phyloP scores from a whole-genome alignment of 177 flowering plant genomes.

The Vitis hybrid region DNA sequence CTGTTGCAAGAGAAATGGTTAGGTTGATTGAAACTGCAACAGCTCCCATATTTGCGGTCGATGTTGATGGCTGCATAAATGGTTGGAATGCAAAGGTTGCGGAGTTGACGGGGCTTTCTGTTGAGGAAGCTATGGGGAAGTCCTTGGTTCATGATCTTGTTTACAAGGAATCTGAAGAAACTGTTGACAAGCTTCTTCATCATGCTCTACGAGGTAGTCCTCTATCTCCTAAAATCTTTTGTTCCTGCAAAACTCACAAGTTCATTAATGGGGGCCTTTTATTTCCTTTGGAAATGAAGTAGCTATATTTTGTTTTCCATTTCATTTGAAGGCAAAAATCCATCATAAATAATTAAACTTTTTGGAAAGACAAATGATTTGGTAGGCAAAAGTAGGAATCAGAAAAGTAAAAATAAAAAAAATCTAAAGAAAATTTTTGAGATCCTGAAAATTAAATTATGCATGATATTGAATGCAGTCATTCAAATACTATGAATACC shows the following conservation, averaged over 20 bases:
- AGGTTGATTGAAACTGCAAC: slow-evolving; percentile 96
- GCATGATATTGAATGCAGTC: too few relatives aligned
- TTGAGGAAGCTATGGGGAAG: slow-evolving; percentile 92
- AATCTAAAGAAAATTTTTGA: too few relatives aligned
- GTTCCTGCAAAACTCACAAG: neutral
- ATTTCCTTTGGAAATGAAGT: neutral
- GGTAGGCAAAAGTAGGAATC: too few relatives aligned
- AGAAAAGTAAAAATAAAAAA: too few relatives aligned
- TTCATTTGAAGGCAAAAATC: neutral
- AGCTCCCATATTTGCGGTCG: slow-evolving; percentile 95
- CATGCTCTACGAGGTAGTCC: slow-evolving; percentile 73
- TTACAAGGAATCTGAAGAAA: slow-evolving; percentile 65
- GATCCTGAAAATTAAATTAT: too few relatives aligned
- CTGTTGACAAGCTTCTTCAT: slow-evolving; percentile 65
- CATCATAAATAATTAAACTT: too few relatives aligned
- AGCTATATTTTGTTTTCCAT: neutral
- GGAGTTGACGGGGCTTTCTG: slow-evolving; percentile 85
- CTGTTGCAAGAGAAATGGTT: slow-evolving; percentile 97
- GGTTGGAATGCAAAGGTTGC: slow-evolving; percentile 98
- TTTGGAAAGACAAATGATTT: too few relatives aligned
- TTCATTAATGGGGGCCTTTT: neutral
- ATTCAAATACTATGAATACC: neutral
- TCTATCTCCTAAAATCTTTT: neutral
- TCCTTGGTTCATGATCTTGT: slow-evolving; percentile 86
- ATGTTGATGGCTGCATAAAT: slow-evolving; percentile 66